Conservation (phyloP, 257 asterid genomes). For the Plantago elongata region DNA sequence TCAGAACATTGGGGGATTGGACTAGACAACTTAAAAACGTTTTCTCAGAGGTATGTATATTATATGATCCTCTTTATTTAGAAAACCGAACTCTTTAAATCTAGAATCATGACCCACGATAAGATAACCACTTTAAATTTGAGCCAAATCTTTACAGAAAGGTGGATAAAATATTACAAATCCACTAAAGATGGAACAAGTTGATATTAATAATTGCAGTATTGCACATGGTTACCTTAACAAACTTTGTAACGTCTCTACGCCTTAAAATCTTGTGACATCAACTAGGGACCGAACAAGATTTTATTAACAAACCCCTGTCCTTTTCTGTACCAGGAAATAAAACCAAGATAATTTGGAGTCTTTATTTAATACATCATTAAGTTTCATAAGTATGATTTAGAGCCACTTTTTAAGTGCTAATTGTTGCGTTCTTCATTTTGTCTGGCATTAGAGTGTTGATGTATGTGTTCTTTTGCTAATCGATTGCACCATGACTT, state of each 20-base stretch:
- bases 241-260: neutral
- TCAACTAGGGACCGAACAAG: neutral
- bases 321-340: neutral
- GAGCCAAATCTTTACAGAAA: neutral
- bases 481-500: slow-evolving; percentile 11
- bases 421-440: too few species aligned
- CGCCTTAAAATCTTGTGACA: neutral
- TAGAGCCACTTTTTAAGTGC: too few species aligned
- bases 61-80: neutral
- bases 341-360: neutral
- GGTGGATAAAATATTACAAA: neutral
- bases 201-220: neutral
- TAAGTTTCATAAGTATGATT: neutral
- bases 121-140: neutral
- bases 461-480: neutral
- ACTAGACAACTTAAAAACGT: slow-evolving; percentile 67
- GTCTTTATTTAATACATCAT: neutral
- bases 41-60: slow-evolving; percentile 53
- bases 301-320: neutral
- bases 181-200: neutral
- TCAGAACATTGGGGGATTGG: slow-evolving; percentile 82
- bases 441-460: too few species aligned
- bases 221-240: slow-evolving; percentile 4
- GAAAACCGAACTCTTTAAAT: too few species aligned
- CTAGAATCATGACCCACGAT: neutral